phyloP scores from a whole-genome alignment of 306 rosid species.

The Albizia julibrissin region DNA sequence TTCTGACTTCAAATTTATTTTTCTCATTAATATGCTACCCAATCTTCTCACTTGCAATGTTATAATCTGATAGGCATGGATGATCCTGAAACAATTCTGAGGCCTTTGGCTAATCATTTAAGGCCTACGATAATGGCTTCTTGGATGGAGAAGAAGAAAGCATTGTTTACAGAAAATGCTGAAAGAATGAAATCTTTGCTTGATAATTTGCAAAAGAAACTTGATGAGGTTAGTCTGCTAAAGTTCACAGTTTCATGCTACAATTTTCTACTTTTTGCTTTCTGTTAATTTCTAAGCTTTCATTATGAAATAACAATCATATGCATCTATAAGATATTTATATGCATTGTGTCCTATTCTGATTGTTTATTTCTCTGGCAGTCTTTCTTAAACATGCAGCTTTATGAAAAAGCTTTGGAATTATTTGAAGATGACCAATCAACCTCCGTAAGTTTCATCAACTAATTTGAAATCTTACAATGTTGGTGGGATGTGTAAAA shows the following conservation, averaged over 20 bases:
- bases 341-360: constrained; percentile 27
- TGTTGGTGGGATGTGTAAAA: constrained; percentile 34
- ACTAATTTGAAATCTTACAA: constrained; percentile 28
- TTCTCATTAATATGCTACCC: constrained; percentile 24
- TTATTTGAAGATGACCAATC: constrained; percentile 95
- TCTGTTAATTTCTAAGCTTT: constrained; percentile 9
- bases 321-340: not conserved
- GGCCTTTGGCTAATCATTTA: constrained; percentile 70
- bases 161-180: constrained; percentile 72
- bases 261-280: not conserved
- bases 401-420: constrained; percentile 90
- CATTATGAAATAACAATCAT: not conserved
- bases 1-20: constrained; percentile 37
- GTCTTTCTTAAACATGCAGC: constrained; percentile 95
- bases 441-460: constrained; percentile 67
- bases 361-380: constrained; percentile 47
- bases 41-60: constrained; percentile 42
- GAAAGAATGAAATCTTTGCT: constrained; percentile 74
- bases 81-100: constrained; percentile 67
- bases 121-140: constrained; percentile 76
- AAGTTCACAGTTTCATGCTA: constrained; percentile 12
- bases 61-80: constrained; percentile 61
- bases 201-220: constrained; percentile 82
- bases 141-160: constrained; percentile 87
- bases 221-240: constrained; percentile 78